phyloP scores from a whole-genome alignment of 306 rosid genomes.

The Medicago arabica region DNA sequence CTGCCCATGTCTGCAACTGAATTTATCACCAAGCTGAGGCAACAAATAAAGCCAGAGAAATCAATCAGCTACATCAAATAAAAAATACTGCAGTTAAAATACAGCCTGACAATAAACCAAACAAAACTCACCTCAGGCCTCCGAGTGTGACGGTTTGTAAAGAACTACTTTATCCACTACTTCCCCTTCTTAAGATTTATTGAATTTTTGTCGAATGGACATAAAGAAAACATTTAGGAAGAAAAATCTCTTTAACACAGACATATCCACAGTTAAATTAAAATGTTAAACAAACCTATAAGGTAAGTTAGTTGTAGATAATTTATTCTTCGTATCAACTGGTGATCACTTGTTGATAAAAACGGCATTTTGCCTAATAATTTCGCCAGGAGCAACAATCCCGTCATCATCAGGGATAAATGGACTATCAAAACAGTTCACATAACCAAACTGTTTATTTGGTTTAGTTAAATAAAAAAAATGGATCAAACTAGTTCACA shows the following conservation, averaged over 20 bases:
- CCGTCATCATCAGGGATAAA: constrained; percentile 73
- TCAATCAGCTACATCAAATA: constrained; percentile 30
- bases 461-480: no score
- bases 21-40: constrained; percentile 87
- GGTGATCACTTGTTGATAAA: constrained; percentile 79
- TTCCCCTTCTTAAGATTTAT: constrained; percentile 80
- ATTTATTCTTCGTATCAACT: constrained; percentile 43
- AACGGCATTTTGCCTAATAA: constrained; percentile 65
- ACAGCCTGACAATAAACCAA: constrained; percentile 22
- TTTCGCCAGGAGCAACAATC: constrained; percentile 93
- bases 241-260: constrained; percentile 11
- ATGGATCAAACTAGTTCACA: no score
- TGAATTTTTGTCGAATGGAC: constrained; percentile 49
- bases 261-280: neutral
- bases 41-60: constrained; percentile 39
- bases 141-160: constrained; percentile 85
- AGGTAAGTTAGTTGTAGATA: constrained; percentile 53
- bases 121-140: constrained; percentile 83
- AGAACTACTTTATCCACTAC: constrained; percentile 90
- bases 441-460: no score
- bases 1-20: constrained; percentile 99
- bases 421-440: no score
- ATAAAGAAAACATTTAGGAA: constrained; percentile 30
- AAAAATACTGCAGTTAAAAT: neutral
- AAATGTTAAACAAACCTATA: constrained; percentile 55